These are phyloP conservation scores for Galerina sulciceps DNA, from an alignment of 768 basidiomycete species.

Conservation along the genomic window DNA sequence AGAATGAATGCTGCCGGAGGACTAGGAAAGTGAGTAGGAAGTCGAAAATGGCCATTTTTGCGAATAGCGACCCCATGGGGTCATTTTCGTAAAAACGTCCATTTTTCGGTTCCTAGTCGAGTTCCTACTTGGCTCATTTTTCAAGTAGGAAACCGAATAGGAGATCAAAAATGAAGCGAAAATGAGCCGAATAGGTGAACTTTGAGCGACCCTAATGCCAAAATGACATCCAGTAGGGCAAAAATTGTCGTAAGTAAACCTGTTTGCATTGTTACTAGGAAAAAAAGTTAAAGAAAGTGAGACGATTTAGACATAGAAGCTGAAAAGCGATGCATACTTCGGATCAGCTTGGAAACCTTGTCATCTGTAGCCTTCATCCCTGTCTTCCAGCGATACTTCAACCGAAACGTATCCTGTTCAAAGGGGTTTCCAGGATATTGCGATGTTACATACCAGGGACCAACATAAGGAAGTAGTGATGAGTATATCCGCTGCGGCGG, in stretches of 20 bases:
- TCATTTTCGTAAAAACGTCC: too few species aligned
- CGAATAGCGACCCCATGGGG: too few species aligned
- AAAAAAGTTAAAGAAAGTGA: neutral
- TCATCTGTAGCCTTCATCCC: constrained; percentile 40
- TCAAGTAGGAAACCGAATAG: too few species aligned
- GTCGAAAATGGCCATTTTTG: too few species aligned
- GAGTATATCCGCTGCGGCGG: constrained; percentile 48
- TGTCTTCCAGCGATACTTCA: constrained; percentile 39
- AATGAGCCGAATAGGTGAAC: too few species aligned
- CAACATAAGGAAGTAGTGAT: constrained; percentile 48
- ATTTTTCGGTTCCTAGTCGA: too few species aligned
- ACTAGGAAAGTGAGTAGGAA: too few species aligned
- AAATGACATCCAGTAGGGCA: constrained; percentile 31
- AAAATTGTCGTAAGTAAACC: constrained; percentile 32
- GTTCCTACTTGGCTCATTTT: too few species aligned
- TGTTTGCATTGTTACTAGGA: constrained; percentile 32
- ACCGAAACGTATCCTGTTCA: neutral
- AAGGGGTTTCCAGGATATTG: neutral
- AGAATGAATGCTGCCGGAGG: too few species aligned
- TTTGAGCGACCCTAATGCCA: too few species aligned
- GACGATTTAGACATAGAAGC: neutral
- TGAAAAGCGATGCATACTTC: constrained; percentile 21
- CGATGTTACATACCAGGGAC: constrained; percentile 39
- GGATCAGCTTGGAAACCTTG: constrained; percentile 35
- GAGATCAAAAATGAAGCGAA: too few species aligned